These are phyloP conservation scores for Alternaria arborescens DNA, from an alignment of 2,329 filamentous ascomycete genomes.

Conservation along the genomic window DNA sequence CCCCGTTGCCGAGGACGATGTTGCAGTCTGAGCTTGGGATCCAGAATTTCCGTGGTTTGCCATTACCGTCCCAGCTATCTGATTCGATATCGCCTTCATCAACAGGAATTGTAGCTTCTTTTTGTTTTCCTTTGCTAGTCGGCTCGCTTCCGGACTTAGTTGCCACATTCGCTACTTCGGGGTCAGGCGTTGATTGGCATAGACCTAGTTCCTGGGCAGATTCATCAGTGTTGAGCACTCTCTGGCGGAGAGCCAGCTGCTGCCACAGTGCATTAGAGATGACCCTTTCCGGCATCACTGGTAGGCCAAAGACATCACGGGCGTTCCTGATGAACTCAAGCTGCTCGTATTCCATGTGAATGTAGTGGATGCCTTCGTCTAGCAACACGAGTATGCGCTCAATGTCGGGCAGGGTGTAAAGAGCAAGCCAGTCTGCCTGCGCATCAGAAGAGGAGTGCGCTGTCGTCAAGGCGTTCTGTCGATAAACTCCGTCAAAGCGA, in stretches of 20 bases:
- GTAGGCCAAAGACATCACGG: conserved; percentile 62
- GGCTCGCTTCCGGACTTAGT: conserved; percentile 32
- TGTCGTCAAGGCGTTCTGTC: conserved; percentile 53
- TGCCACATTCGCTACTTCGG: conserved; percentile 24
- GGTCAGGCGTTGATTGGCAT: conserved; percentile 54
- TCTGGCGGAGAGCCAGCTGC: conserved; percentile 64
- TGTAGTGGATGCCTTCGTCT: conserved; percentile 67
- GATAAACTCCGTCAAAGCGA: conserved; percentile 62
- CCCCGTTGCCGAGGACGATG: conserved; percentile 63
- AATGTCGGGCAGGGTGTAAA: conserved; percentile 64
- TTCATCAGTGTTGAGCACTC: conserved; percentile 62
- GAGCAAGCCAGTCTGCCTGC: conserved; percentile 58
- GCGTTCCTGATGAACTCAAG: conserved; percentile 63
- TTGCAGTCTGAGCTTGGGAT: conserved; percentile 65
- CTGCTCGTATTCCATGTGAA: conserved; percentile 67
- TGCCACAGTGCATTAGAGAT: conserved; percentile 66
- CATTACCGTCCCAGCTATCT: conserved; percentile 63
- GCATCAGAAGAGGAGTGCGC: conserved; percentile 53
- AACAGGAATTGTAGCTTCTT: conserved; percentile 26
- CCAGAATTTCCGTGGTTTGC: conserved; percentile 65
- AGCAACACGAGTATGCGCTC: conserved; percentile 64
- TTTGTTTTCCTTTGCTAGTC: conserved; percentile 57
- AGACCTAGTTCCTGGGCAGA: conserved; percentile 63
- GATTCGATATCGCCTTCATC: conserved; percentile 53
- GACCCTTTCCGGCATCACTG: conserved; percentile 64